Base-by-base conservation (phyloP, 2,329 filamentous ascomycete genomes). In the Botrytis deweyae region DNA sequence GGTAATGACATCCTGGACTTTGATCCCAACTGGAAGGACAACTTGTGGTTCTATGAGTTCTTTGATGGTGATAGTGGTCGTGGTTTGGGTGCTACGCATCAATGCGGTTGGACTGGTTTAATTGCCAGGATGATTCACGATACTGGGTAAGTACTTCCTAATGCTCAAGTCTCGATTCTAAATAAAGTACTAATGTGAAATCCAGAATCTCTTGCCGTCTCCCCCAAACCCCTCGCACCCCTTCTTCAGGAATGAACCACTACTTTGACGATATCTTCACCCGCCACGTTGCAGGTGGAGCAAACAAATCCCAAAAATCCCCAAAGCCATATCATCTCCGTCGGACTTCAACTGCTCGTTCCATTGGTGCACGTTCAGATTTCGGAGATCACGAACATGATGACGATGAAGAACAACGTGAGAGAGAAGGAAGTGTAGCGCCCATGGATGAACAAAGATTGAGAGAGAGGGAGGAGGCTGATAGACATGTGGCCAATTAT, bases 71-170 rank as follows among this genome's bases (percentile, higher is more conserved):
- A 98, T 81, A 91, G 87, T 69, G 95, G 95, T 22, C 92, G 94
- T 77, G 95, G 96, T 25, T 88, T 98, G 1, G 95, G 95, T 73
- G 94, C 95, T 55, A 95, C 91, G 66, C 96, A 98, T 83, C 96
- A 98, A 83, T 97, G 94, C 81, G 95, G 95, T 68, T 98, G 96
- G 95, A 98, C 95, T 55, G 95, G 95, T 38, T 84, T 98, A 78
- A 94, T 98, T 82, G 95, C 95, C 40, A 95, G 97, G 83, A 93
- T 98, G 89, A 98, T 98, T 75, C 95, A 98, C 79, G 96, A 98
- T 81, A 98, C 95, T 78, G 95, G 95, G 93, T 96, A 90, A 85
- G 91, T 84, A 76, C 44, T 72, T 9, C 38, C 12, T 40, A 25
- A 42, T 9, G 18, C 25, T n/a, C 10, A n/a, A 38, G 7, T 10